Conservation (phyloP, 1,284 basidiomycete species). For the Mycena citricolor region DNA sequence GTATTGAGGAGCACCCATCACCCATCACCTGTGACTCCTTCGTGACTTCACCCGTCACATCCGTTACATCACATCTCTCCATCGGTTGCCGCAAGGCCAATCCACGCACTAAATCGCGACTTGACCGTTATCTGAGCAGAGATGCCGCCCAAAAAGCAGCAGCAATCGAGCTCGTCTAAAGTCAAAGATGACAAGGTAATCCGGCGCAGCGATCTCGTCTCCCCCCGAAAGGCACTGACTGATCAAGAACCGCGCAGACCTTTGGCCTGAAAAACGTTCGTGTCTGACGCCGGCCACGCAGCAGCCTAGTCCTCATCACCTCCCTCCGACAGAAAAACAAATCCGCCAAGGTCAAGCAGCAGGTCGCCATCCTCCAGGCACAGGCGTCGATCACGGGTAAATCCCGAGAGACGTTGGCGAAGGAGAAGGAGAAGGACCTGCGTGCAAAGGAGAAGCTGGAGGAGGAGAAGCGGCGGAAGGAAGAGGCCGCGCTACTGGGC, state of each 20-base stretch:
- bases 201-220: conserved; percentile 4
- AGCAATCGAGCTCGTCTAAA: conserved; percentile 54
- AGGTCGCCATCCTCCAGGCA: conserved; percentile 77
- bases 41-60: too few relatives aligned
- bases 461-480: conserved; percentile 83
- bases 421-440: conserved; percentile 81
- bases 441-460: conserved; percentile 77
- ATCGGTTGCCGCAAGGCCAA: too few relatives aligned
- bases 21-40: too few relatives aligned
- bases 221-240: conserved; percentile 23
- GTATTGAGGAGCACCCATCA: too few relatives aligned
- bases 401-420: conserved; percentile 74
- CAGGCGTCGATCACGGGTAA: conserved; percentile 75
- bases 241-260: conserved; percentile 50
- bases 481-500: conserved; percentile 80
- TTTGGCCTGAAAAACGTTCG: conserved; percentile 92
- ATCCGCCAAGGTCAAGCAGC: conserved; percentile 88
- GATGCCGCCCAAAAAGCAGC: conserved; percentile 78
- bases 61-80: too few relatives aligned
- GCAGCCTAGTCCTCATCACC: conserved; percentile 6
- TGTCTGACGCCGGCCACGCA: conserved; percentile 10
- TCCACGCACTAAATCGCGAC: too few relatives aligned
- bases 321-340: conserved; percentile 77
- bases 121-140: too few relatives aligned
- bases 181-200: conserved; percentile 75